Conservation (phyloP, 305 asterid genomes). For the Fraxinus nigra region DNA sequence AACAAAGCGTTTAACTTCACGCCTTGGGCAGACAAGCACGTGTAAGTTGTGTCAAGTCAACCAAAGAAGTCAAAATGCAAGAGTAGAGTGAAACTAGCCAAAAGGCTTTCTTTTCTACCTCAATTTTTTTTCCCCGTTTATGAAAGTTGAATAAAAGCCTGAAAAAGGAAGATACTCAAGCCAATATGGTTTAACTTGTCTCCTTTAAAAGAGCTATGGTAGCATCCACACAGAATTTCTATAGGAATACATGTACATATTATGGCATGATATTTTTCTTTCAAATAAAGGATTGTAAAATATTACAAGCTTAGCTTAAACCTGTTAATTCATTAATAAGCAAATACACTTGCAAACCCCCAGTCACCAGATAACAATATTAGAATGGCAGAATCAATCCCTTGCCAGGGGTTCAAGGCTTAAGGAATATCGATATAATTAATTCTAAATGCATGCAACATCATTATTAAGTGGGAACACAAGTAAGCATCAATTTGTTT, state of each 20-base stretch:
- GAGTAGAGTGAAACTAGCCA: background rate
- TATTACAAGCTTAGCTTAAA: background rate
- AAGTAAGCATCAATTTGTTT: background rate
- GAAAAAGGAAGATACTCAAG: background rate
- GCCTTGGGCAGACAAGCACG: conserved; percentile 95
- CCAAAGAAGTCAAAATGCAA: conserved; percentile 21
- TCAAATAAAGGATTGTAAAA: background rate
- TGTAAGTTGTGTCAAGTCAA: conserved; percentile 70
- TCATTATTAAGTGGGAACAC: conserved; percentile 5
- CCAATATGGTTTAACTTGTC: background rate
- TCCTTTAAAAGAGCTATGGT: background rate
- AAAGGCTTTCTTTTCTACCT: background rate
- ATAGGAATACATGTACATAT: background rate
- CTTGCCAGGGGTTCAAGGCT: conserved; percentile 15
- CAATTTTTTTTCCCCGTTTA: background rate
- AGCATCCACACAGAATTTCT: background rate
- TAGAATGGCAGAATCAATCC: conserved; percentile 4
- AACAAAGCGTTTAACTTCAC: conserved; percentile 74
- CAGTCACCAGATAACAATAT: background rate
- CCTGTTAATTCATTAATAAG: background rate
- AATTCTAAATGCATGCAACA: conserved; percentile 4
- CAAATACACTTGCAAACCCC: background rate
- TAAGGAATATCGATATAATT: background rate
- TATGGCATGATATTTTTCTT: background rate
- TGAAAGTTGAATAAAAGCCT: background rate